Conservation (phyloP, 257 asterid species). For the Thymus mandschuricus region DNA sequence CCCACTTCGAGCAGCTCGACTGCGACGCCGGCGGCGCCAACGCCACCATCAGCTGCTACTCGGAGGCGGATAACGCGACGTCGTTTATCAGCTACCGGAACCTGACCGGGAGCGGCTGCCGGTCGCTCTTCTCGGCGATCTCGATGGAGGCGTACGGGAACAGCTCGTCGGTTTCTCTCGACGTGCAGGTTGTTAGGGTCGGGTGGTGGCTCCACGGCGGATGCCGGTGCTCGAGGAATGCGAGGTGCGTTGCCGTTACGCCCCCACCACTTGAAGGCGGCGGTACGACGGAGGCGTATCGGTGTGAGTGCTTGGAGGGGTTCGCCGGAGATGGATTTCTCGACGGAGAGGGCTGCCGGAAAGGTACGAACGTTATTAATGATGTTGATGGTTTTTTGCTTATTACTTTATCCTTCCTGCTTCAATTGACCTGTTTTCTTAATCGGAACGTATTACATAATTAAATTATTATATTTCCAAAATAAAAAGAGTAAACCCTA, state of each 20-base stretch:
- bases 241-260: conserved; percentile 45
- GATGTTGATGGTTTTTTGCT: no score
- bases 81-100: conserved; percentile 47
- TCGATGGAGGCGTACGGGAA: conserved; percentile 46
- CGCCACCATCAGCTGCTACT: conserved; percentile 64
- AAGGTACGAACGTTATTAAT: conserved; percentile 43
- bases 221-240: conserved; percentile 60
- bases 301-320: conserved; percentile 69
- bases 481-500: no score
- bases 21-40: conserved; percentile 33
- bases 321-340: conserved; percentile 74
- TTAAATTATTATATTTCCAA: no score
- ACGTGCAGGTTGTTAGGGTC: conserved; percentile 58
- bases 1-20: conserved; percentile 64
- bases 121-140: conserved; percentile 67
- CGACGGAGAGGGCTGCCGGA: conserved; percentile 75
- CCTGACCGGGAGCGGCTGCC: conserved; percentile 42
- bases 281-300: conserved; percentile 38
- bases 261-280: conserved; percentile 33
- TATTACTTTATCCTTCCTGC: no score
- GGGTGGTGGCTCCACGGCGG: conserved; percentile 83
- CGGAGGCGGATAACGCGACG: conserved; percentile 47
- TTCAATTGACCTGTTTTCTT: no score
- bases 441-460: no score
- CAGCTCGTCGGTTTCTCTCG: conserved; percentile 62